Percentiles rank a stretch among this genome's conserved stretches.
Conservation (phyloP, 2,329 filamentous ascomycete species). For the Fusarium nisikadoi region DNA sequence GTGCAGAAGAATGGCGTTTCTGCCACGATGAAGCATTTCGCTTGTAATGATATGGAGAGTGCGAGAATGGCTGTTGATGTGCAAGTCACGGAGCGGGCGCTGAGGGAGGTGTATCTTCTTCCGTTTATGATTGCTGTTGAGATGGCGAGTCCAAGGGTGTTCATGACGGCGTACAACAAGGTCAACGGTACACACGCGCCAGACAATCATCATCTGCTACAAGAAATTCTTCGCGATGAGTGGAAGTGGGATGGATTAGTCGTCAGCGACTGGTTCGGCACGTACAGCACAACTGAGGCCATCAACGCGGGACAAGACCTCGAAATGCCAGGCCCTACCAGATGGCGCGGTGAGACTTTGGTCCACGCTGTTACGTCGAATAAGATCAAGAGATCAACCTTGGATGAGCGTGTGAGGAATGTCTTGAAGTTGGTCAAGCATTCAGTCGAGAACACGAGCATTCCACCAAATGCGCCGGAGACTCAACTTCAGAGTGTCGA, state of each 20-base stretch:
- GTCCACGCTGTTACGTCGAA: not conserved
- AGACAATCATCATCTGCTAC: not conserved
- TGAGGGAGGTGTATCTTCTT: not conserved
- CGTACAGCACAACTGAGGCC: not conserved
- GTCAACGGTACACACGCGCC: not conserved
- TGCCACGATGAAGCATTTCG: constrained; percentile 27
- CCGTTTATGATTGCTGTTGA: constrained; percentile 6
- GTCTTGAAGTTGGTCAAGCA: not conserved
- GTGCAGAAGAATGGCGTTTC: constrained; percentile 10
- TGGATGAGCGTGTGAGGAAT: not conserved
- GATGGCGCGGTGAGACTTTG: not conserved
- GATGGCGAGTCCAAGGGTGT: not conserved
- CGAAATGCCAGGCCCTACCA: not conserved
- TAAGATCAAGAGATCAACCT: not conserved
- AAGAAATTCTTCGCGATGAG: not conserved
- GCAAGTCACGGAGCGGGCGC: not conserved
- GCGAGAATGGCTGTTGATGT: constrained; percentile 18
- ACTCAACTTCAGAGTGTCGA: fast-evolving
- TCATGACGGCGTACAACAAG: constrained; percentile 3
- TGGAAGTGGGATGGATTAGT: not conserved
- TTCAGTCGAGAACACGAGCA: not conserved
- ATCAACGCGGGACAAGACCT: constrained; percentile 3
- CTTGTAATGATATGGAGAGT: constrained; percentile 29
- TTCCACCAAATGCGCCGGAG: not conserved
- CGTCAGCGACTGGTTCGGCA: constrained; percentile 1